Evolutionary conservation across 257 asterid genomes (phyloP).

Genomic region (Nicotiana attenuata): DNA sequence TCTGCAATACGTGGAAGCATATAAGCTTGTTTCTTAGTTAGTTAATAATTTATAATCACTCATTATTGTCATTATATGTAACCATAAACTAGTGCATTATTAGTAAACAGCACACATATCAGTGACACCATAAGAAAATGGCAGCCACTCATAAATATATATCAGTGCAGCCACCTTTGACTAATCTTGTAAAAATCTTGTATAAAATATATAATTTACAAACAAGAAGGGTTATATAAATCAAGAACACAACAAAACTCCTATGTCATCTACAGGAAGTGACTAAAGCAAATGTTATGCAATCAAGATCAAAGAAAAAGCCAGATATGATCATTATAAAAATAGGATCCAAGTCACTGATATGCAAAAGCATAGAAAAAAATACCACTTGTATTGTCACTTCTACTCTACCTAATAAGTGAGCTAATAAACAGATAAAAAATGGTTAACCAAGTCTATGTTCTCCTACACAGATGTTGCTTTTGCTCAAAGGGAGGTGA

Average conservation of each 20-base stretch:
- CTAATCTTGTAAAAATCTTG: neutral
- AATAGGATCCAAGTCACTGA: constrained; percentile 12
- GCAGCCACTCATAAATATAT: neutral
- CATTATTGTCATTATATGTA: neutral
- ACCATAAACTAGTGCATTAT: neutral
- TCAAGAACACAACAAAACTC: neutral
- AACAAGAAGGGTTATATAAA: neutral
- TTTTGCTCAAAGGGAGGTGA: neutral
- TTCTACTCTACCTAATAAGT: constrained; percentile 7
- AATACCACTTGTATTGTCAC: neutral
- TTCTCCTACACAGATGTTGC: neutral
- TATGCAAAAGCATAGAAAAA: neutral
- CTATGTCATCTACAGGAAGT: constrained; percentile 6
- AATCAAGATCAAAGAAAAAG: constrained; percentile 3
- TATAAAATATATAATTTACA: neutral
- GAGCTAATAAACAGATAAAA: neutral
- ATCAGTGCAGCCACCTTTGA: constrained; percentile 6
- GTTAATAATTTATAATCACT: neutral
- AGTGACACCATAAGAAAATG: constrained; percentile 5
- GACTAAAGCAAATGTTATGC: neutral
- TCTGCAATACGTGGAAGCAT: neutral
- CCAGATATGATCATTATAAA: neutral
- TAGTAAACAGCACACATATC: neutral
- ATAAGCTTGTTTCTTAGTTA: neutral
- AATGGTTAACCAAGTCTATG: neutral